These are phyloP conservation scores for Neurospora sp. DNA, from an alignment of 2,329 filamentous ascomycete species.

Conservation along the genomic window DNA sequence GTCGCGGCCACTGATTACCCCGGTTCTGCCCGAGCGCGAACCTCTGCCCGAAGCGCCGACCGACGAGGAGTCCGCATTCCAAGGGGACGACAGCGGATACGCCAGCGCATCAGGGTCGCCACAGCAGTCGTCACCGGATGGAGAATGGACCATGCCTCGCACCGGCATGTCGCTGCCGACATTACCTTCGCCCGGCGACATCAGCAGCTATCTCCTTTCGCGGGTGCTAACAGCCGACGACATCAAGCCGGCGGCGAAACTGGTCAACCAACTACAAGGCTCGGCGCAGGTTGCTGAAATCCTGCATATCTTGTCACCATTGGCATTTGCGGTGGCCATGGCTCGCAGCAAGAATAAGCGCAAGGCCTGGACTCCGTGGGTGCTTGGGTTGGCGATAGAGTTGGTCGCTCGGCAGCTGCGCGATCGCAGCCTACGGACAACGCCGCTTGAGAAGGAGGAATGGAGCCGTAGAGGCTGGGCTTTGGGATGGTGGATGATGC, in stretches of 20 bases:
- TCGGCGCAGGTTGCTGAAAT: slow-evolving; percentile 69
- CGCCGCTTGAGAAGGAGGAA: slow-evolving; percentile 82
- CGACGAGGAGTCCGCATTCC: slow-evolving; percentile 38
- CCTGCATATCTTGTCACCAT: slow-evolving; percentile 82
- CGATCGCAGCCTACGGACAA: slow-evolving; percentile 68
- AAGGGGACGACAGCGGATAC: slow-evolving; percentile 55
- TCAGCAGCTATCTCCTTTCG: slow-evolving; percentile 76
- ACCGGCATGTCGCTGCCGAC: slow-evolving; percentile 79
- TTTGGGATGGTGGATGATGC: slow-evolving; percentile 92
- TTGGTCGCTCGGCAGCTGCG: slow-evolving; percentile 78
- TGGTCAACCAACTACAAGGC: slow-evolving; percentile 76
- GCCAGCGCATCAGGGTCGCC: background rate
- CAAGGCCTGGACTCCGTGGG: slow-evolving; percentile 81
- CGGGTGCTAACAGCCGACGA: slow-evolving; percentile 93
- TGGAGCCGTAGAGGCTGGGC: slow-evolving; percentile 80
- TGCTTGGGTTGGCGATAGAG: slow-evolving; percentile 76
- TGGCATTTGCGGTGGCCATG: slow-evolving; percentile 73
- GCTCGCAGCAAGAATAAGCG: slow-evolving; percentile 43
- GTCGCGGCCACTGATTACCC: slow-evolving; percentile 71
- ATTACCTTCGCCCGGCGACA: slow-evolving; percentile 71
- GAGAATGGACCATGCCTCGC: slow-evolving; percentile 84
- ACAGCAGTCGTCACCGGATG: slow-evolving; percentile 10
- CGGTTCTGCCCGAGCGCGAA: slow-evolving; percentile 78
- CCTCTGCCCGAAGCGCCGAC: slow-evolving; percentile 54
- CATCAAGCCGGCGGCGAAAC: slow-evolving; percentile 80